phyloP scores from a whole-genome alignment of 73 alveolate genomes.

The Blepharisma japonicum region DNA sequence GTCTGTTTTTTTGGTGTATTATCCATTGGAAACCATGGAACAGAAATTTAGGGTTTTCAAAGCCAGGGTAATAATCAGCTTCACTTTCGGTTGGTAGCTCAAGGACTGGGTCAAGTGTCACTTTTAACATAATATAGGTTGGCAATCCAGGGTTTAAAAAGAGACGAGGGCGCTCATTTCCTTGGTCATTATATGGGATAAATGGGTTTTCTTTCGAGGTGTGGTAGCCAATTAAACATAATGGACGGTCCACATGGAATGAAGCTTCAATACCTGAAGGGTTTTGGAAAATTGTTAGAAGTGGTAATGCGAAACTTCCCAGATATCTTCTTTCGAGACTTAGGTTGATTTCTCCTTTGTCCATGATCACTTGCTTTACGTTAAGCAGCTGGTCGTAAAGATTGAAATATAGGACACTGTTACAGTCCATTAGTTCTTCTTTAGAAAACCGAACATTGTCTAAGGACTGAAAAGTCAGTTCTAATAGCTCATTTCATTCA shows the following conservation, averaged over 20 bases:
- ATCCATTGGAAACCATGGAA: constrained; percentile 79
- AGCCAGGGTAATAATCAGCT: constrained; percentile 88
- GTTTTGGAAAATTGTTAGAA: constrained; percentile 78
- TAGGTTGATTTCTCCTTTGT: constrained; percentile 47
- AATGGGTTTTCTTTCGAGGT: constrained; percentile 50
- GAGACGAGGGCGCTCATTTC: constrained; percentile 29
- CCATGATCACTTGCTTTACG: constrained; percentile 28
- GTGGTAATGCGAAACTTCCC: constrained; percentile 84
- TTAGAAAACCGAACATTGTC: constrained; percentile 63
- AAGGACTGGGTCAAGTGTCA: constrained; percentile 84
- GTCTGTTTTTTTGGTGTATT: constrained; percentile 48
- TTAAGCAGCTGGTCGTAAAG: constrained; percentile 83
- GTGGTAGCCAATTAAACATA: constrained; percentile 68
- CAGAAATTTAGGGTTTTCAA: constrained; percentile 81
- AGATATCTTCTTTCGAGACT: constrained; percentile 63
- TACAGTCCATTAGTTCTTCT: constrained; percentile 87
- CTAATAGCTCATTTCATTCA: constrained; percentile 96
- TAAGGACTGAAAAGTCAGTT: constrained; percentile 55
- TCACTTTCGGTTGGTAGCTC: constrained; percentile 86
- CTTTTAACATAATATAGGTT: constrained; percentile 72
- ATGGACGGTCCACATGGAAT: constrained; percentile 92
- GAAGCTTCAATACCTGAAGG: constrained; percentile 90
- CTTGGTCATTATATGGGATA: constrained; percentile 20
- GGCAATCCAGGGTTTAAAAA: constrained; percentile 58
- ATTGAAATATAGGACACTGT: constrained; percentile 76